phyloP scores from a whole-genome alignment of 768 basidiomycete genomes.

The Lyophyllum semitale region DNA sequence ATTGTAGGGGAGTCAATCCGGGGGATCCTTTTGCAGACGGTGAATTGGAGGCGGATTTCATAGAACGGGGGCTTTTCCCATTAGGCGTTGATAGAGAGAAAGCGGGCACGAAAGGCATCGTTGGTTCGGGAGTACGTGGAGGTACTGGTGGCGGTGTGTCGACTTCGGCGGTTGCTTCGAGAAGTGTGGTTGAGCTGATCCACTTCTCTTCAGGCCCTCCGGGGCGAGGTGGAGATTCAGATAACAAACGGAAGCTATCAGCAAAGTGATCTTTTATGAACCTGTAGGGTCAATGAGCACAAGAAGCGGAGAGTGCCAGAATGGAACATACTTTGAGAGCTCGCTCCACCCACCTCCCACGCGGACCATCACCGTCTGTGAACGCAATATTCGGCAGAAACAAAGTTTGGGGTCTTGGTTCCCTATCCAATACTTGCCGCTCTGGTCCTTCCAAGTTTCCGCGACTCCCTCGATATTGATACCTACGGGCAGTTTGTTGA shows the following conservation, averaged over 20 bases:
- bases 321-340: conserved; percentile 72
- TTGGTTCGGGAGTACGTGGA: conserved; percentile 69
- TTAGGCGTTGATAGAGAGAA: conserved; percentile 65
- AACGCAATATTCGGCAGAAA: conserved; percentile 89
- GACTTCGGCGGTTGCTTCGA: conserved; percentile 50
- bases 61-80: conserved; percentile 50
- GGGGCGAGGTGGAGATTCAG: conserved; percentile 60
- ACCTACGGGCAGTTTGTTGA: conserved; percentile 84
- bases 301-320: not conserved
- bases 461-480: conserved; percentile 82
- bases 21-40: conserved; percentile 71
- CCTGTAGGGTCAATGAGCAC: conserved; percentile 38
- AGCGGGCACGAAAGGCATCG: conserved; percentile 56
- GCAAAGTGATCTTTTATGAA: conserved; percentile 89
- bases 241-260: conserved; percentile 74
- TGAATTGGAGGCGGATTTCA: conserved; percentile 38
- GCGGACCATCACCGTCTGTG: conserved; percentile 94
- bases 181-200: conserved; percentile 78
- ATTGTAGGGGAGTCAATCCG: conserved; percentile 74
- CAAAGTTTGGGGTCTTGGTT: conserved; percentile 87
- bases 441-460: conserved; percentile 89
- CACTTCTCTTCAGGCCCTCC: conserved; percentile 70
- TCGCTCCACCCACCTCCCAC: conserved; percentile 96
- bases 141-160: conserved; percentile 30
- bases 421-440: conserved; percentile 96